Evolutionary conservation across 2,329 filamentous ascomycete genomes (phyloP), one percentile per base, ranked within the genome.

Genomic region (Pestalotiopsis sp.): DNA sequence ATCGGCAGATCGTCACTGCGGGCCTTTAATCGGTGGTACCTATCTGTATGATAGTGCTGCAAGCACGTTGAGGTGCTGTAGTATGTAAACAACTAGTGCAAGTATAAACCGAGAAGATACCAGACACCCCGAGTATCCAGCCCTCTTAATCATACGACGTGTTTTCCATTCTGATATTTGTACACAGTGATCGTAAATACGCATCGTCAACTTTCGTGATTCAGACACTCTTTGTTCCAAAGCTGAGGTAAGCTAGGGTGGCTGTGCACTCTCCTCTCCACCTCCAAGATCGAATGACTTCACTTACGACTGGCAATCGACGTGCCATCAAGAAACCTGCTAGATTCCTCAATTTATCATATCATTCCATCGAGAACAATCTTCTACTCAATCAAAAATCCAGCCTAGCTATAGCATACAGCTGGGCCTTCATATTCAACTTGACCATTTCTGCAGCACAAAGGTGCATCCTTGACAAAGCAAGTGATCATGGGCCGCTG

Each of bases 401-500:
- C 6, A 52, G 45, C 17, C 7, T 52, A n/a, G 45, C n/a, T n/a
- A n/a, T 20, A 9, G 7, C 5, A n/a, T 17, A 52, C 6, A 9
- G 6, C n/a, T 52, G 6, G 7, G 7, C 17, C 45, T 52, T 52
- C 7, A 52, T 6, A 23, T 49, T 4, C 45, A 7, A n/a, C 45
- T 4, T 12, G 31, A 36, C 31, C 7, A 36, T 9, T 9, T 2
- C 31, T 36, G 31, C 31, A 9, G 31, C 31, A 36, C 31, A 36
- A 23, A n/a, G 20, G 45, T 20, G 3, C 45, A 52, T 52, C 23
- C n/a, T 52, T 52, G n/a, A 52, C n/a, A 52, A n/a, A 52, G 5
- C 45, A 5, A 9, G 25, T 31, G 68, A 76, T 65, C 11, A 79
- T 79, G 77, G 68, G 75, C 69, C 78, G 77, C 70, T 79, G 77